Evolutionary conservation across 208 protist species (phyloP).

Genomic region (Leishmania braziliensis): DNA sequence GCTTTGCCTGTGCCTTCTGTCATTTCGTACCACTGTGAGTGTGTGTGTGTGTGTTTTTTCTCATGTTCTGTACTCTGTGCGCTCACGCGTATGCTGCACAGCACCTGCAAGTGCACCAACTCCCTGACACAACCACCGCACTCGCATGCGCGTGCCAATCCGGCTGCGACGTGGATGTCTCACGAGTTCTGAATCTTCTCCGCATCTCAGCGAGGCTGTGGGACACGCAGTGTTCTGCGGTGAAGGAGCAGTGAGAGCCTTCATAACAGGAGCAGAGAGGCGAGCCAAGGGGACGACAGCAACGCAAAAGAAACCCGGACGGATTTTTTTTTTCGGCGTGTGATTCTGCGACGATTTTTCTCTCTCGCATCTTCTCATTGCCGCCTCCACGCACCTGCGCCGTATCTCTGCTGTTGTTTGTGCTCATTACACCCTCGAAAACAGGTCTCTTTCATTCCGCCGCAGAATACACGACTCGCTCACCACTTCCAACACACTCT

Average conservation of each 20-base stretch:
- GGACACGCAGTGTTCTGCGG: no score
- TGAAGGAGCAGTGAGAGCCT: neutral
- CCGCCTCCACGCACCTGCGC: neutral
- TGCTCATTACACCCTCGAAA: neutral
- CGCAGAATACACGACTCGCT: neutral
- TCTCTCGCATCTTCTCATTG: neutral
- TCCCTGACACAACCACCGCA: neutral
- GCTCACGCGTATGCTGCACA: neutral
- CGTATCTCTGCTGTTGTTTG: neutral
- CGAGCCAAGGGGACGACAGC: neutral
- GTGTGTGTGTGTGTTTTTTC: neutral
- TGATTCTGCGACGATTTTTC: neutral
- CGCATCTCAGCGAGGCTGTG: no score
- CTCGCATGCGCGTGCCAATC: neutral
- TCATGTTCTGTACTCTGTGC: neutral
- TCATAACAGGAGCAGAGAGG: neutral
- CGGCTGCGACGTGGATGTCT: neutral
- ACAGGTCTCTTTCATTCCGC: neutral
- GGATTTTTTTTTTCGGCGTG: no score
- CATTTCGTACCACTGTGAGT: neutral
- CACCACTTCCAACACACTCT: neutral
- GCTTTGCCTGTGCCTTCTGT: no score
- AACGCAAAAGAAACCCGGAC: neutral
- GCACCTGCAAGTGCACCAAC: neutral
- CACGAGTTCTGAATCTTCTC: neutral